These are phyloP conservation scores for Novymonas esmeraldas DNA, from an alignment of 208 protist genomes.

Conservation along the genomic window DNA sequence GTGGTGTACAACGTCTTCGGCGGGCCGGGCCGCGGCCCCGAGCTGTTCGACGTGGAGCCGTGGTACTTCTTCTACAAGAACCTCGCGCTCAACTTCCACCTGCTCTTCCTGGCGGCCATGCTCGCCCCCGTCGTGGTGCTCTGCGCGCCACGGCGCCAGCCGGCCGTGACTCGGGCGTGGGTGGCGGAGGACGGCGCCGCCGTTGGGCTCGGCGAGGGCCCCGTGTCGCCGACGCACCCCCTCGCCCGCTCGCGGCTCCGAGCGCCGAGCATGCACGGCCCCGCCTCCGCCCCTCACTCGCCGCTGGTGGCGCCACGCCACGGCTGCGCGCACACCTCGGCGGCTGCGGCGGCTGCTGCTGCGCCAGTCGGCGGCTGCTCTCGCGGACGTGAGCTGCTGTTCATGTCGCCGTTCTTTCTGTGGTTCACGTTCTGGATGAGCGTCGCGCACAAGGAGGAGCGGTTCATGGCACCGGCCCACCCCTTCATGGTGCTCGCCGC, in stretches of 20 bases:
- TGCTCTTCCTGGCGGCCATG: conserved; percentile 74
- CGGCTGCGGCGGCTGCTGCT: not conserved
- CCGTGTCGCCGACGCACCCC: not conserved
- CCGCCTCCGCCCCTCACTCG: not conserved
- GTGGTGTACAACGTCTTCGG: conserved; percentile 70
- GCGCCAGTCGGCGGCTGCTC: conserved; percentile 11
- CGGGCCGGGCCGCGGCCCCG: conserved; percentile 54
- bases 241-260: not conserved
- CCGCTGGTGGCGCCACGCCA: conserved; percentile 2
- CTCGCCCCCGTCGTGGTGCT: conserved; percentile 49
- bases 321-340: not conserved
- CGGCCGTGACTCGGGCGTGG: not conserved
- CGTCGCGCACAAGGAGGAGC: conserved; percentile 96
- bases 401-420: conserved; percentile 82
- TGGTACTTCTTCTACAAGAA: conserved; percentile 94
- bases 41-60: conserved; percentile 94
- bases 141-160: conserved; percentile 4
- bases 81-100: conserved; percentile 94
- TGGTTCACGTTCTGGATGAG: conserved; percentile 90
- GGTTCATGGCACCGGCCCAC: conserved; percentile 94
- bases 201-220: not conserved
- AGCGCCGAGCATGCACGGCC: not conserved
- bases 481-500: conserved; percentile 89
- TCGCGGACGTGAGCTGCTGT: conserved; percentile 47
- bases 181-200: not conserved